Evolutionary conservation across 768 basidiomycete species (phyloP).

Genomic region (Tricholoma saponaceum): DNA sequence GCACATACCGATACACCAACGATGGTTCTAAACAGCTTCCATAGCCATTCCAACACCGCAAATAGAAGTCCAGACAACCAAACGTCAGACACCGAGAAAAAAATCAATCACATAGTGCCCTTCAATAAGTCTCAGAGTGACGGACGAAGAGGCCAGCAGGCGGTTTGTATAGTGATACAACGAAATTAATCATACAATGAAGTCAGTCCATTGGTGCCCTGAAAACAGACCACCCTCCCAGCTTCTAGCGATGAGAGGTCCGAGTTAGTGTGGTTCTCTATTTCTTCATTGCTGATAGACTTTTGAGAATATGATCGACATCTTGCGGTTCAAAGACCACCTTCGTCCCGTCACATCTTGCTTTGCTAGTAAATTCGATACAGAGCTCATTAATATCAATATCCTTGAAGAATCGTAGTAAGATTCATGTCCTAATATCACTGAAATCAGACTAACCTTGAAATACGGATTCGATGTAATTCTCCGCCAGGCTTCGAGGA

Average conservation of each 20-base stretch:
- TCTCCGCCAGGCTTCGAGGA: slow-evolving; percentile 73
- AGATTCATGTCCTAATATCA: slow-evolving; percentile 3
- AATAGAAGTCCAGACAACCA: too few species aligned
- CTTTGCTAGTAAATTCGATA: slow-evolving; percentile 75
- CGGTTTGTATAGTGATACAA: background rate
- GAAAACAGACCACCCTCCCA: background rate
- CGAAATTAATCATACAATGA: background rate
- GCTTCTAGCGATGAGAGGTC: background rate
- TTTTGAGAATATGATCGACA: slow-evolving; percentile 44
- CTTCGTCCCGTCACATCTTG: slow-evolving; percentile 79
- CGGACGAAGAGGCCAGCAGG: too few species aligned
- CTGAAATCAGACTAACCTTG: slow-evolving; percentile 45
- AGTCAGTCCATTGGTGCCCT: background rate
- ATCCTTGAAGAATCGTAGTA: slow-evolving; percentile 42
- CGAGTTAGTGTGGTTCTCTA: slow-evolving; percentile 1
- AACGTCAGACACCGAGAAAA: too few species aligned
- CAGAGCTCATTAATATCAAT: slow-evolving; percentile 78
- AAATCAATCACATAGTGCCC: too few species aligned
- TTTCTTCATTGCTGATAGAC: slow-evolving; percentile 24
- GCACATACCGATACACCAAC: too few species aligned
- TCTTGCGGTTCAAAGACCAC: slow-evolving; percentile 67
- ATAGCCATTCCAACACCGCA: too few species aligned
- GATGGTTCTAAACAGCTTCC: too few species aligned
- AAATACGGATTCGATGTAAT: slow-evolving; percentile 74
- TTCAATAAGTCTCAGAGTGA: too few species aligned